Conservation (phyloP, 1,284 basidiomycete species). For the Filobasidium uniguttulatum region DNA sequence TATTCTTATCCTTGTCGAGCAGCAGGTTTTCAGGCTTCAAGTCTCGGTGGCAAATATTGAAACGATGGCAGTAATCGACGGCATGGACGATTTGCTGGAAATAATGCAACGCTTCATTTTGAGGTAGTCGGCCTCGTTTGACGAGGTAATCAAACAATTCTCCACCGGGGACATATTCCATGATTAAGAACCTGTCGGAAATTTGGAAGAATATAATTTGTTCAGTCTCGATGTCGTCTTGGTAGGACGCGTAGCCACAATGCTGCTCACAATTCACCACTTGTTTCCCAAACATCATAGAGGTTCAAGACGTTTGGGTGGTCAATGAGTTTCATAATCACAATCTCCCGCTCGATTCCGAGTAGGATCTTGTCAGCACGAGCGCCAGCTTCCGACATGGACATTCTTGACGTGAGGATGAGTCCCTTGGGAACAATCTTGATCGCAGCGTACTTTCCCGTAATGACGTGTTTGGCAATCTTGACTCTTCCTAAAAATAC, state of each 20-base stretch:
- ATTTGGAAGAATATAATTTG: neutral
- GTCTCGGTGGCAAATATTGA: constrained; percentile 92
- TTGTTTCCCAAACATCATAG: constrained; percentile 95
- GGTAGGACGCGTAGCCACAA: neutral
- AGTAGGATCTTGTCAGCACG: constrained; percentile 66
- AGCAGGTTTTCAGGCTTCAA: constrained; percentile 91
- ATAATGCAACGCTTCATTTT: constrained; percentile 66
- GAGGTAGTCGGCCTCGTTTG: constrained; percentile 58
- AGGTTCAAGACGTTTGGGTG: constrained; percentile 88
- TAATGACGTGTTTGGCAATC: constrained; percentile 71
- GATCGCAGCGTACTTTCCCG: constrained; percentile 78
- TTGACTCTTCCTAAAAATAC: constrained; percentile 60
- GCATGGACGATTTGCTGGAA: constrained; percentile 92
- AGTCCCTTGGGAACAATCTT: constrained; percentile 87
- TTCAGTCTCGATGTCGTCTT: neutral
- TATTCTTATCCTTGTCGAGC: constrained; percentile 62
- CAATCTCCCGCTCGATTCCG: constrained; percentile 85
- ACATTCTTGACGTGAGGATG: constrained; percentile 50
- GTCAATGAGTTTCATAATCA: constrained; percentile 95
- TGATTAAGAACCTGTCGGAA: constrained; percentile 57
- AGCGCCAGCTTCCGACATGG: constrained; percentile 47
- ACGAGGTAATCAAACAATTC: constrained; percentile 92
- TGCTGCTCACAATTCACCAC: constrained; percentile 56
- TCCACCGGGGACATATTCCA: constrained; percentile 92
- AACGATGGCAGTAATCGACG: constrained; percentile 88